A percentile compares a stretch with the other conserved stretches of the same genome.
phyloP scores from a whole-genome alignment of 2,329 filamentous ascomycete species.

The Aspergillus persii region DNA sequence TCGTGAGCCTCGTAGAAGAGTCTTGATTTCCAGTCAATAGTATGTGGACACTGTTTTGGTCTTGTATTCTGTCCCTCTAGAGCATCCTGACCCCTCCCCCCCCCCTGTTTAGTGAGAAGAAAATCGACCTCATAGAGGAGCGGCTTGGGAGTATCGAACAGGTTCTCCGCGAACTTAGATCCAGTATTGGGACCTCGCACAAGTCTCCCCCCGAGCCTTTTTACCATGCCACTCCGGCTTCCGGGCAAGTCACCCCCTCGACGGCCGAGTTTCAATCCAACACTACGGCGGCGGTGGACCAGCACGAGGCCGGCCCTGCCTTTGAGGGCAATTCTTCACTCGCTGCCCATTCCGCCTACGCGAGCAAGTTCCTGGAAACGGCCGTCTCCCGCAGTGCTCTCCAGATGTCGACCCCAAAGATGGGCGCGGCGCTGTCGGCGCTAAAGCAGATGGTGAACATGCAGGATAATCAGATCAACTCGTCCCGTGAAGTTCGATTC shows the following conservation, averaged over 20 bases:
- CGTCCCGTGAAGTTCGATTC: slow-evolving; percentile 27
- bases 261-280: slow-evolving; percentile 15
- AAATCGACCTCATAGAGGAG: slow-evolving; percentile 54
- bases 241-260: slow-evolving; percentile 11
- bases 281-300: slow-evolving; percentile 25
- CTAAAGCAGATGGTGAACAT: slow-evolving; percentile 40
- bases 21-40: slow-evolving; percentile 45
- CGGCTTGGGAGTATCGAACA: slow-evolving; percentile 50
- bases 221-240: slow-evolving; percentile 13
- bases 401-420: slow-evolving; percentile 37
- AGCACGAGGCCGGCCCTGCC: slow-evolving; percentile 25
- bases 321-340: slow-evolving; percentile 54
- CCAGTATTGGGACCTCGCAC: slow-evolving; percentile 6
- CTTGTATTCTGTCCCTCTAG: neutral
- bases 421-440: slow-evolving; percentile 37
- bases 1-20: slow-evolving; percentile 37
- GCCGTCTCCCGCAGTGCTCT: slow-evolving; percentile 36
- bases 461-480: slow-evolving; percentile 30
- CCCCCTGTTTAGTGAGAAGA: slow-evolving; percentile 44
- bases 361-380: slow-evolving; percentile 43
- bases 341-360: slow-evolving; percentile 49
- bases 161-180: slow-evolving; percentile 27
- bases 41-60: slow-evolving; percentile 20
- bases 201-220: slow-evolving; percentile 2
- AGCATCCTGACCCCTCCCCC: neutral